These are phyloP conservation scores for Byssochlamys sp. DNA, from an alignment of 2,329 filamentous ascomycete species.

Conservation along the genomic window DNA sequence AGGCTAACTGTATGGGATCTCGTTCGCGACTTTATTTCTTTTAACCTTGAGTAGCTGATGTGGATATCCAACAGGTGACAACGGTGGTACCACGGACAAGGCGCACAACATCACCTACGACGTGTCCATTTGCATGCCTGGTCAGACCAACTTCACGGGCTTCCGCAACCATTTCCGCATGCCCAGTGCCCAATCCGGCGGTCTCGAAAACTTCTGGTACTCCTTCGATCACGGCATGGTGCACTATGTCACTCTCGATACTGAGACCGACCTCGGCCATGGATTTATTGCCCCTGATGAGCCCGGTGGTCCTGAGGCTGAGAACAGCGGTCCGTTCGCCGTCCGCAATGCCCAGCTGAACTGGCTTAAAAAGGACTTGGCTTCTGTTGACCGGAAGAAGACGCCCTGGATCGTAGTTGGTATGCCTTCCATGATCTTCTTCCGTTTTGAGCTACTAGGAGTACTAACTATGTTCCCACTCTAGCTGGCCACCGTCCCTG, in stretches of 20 bases:
- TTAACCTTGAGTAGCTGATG: not conserved
- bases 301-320: slow-evolving; percentile 1
- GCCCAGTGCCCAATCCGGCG: slow-evolving; percentile 10
- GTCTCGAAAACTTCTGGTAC: slow-evolving; percentile 7
- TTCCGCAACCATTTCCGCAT: slow-evolving; percentile 15
- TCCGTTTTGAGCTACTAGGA: not conserved
- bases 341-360: slow-evolving; percentile 2
- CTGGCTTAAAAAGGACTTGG: slow-evolving; percentile 11
- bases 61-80: slow-evolving; percentile 3
- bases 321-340: slow-evolving; percentile 6
- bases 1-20: slow-evolving; percentile 6
- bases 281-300: slow-evolving; percentile 6
- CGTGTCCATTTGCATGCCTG: slow-evolving; percentile 10
- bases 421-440: not conserved
- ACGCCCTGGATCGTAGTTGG: slow-evolving; percentile 19
- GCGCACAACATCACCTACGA: slow-evolving; percentile 9
- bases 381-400: slow-evolving; percentile 13
- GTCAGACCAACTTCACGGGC: slow-evolving; percentile 18
- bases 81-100: slow-evolving; percentile 9
- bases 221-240: slow-evolving; percentile 9
- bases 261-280: slow-evolving; percentile 8
- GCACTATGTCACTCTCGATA: slow-evolving; percentile 7
- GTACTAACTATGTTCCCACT: too few species aligned
- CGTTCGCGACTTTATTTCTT: not conserved
- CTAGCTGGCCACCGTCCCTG: slow-evolving; percentile 16